Evolutionary conservation across 176 grass and related monocot genomes (phyloP).

Genomic region (Alopecurus myosuroides): DNA sequence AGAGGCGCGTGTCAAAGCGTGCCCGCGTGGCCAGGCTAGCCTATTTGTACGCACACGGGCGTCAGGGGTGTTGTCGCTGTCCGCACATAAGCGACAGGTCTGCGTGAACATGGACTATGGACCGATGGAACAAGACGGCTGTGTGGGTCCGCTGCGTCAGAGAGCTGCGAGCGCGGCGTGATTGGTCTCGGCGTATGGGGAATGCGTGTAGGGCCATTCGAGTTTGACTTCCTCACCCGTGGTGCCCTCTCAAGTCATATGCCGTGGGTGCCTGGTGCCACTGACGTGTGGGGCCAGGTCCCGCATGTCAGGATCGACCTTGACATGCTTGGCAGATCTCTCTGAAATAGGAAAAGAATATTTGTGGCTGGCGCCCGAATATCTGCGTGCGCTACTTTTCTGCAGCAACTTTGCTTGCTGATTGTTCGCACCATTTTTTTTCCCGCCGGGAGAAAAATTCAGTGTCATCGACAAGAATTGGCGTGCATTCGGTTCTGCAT

Average conservation of each 20-base stretch:
- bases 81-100: neutral
- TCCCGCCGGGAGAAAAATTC: neutral
- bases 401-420: neutral
- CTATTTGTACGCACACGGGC: conserved; percentile 38
- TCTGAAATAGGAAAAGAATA: neutral
- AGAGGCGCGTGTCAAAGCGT: conserved; percentile 15
- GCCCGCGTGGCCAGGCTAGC: conserved; percentile 26
- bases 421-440: neutral
- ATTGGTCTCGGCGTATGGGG: neutral
- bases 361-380: neutral
- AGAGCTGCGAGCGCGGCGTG: neutral
- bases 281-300: neutral
- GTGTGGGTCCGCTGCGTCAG: neutral
- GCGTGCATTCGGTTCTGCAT: neutral
- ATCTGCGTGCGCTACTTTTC: neutral
- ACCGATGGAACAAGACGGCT: neutral
- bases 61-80: conserved; percentile 10
- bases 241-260: neutral
- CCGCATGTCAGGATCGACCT: neutral
- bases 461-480: neutral
- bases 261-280: too few species aligned
- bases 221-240: neutral
- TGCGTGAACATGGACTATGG: neutral
- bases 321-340: too few species aligned
- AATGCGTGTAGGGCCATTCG: neutral